Evolutionary conservation across 352 stramenopile genomes (phyloP), one percentile per base, ranked within the genome.

Genomic region (Pythium grandisporangium): DNA sequence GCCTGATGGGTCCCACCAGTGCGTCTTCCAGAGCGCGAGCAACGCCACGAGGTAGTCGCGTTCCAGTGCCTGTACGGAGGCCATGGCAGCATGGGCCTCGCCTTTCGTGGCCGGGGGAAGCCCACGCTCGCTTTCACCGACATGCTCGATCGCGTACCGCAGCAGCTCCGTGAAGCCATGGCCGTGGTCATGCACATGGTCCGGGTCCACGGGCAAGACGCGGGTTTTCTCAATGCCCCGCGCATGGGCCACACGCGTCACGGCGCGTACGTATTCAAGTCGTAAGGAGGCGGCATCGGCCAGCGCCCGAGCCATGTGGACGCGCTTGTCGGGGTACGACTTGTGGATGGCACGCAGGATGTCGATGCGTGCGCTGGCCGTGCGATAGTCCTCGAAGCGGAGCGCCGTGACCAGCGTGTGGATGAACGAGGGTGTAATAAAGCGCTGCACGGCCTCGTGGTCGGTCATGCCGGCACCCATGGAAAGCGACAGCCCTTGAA

Each of bases 301-400:
- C 19, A 93, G 61, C 36, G 80, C 80, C 24, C 73, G 76, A 5
- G 72, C 57, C 37, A 93, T 73, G 29, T 84, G 57, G 20, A 85
- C 34, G 2, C 77, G 69, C 48, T 88, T 88, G 48, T 51, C 61
- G 5, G 76, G 67, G 30, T 70, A 90, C 42, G 66, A 81, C 42
- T 86, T 83, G 58, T 89, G 80, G 48, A 93, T 87, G n/a, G 80
- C 80, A 17, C 80, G 80, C 20, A 93, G 37, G 23, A 93, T 89
- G 36, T 90, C 77, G 14, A 90, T 62, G 10, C 80, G 67, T 10
- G 73, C 70, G 34, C 80, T 93, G 34, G 80, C 72, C 10, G 71
- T 87, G n/a, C 80, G 80, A 45, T 84, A 90, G 50, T 93, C 79
- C 50, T 93, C 79, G 34, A 90, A 93, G 30, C 79, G 79, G 52